Evolutionary conservation across 169 alveolate species (phyloP), one percentile per base, ranked within the genome.

Genomic region (Eimeria praecox): DNA sequence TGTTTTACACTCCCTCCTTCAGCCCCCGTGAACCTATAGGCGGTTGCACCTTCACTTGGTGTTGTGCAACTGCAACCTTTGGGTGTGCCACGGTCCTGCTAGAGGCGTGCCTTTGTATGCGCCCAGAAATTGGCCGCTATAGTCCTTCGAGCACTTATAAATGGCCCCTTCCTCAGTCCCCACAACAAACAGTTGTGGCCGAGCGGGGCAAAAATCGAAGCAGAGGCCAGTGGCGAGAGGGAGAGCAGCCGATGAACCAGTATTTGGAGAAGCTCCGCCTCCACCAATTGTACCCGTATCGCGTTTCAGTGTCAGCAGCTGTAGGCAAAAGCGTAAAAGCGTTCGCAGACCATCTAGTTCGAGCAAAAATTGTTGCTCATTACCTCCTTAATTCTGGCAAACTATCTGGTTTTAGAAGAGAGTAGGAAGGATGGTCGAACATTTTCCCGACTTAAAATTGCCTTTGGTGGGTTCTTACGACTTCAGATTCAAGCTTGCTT

Each of bases 81-180:
- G 59, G 87, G 40, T 20, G 73, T 56, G 46, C 1, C 69, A 10
- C 30, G 8, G 40, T 38, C 30, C 38, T n/a, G 52, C 42, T 71
- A 27, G 18, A 22, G 38, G 66, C 93, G 30, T 35, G 94, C 99
- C 99, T 95, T 98, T 98, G 94, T 98, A 99, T 92, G 99, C 98
- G 90, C 98, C 98, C 91, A 98, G 96, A 90, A 98, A 98, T 92
- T 98, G 98, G 52, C 99, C 99, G 46, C 98, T 97, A 95, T 98
- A 98, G 52, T 98, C 98, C 91, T 98, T 98, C 40, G 99, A 98
- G 96, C 99, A 99, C 95, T 98, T 98, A 97, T 98, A 99, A 59
- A 98, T 98, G 90, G 97, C 97, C 10, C 99, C 99, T 97, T 99
- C 99, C 95, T 98, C 99, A 8, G 99, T 99, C 82, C 99, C 99